These are phyloP conservation scores for Phialemonium atrogriseum DNA, from an alignment of 2,329 filamentous ascomycete species.

Conservation along the genomic window DNA sequence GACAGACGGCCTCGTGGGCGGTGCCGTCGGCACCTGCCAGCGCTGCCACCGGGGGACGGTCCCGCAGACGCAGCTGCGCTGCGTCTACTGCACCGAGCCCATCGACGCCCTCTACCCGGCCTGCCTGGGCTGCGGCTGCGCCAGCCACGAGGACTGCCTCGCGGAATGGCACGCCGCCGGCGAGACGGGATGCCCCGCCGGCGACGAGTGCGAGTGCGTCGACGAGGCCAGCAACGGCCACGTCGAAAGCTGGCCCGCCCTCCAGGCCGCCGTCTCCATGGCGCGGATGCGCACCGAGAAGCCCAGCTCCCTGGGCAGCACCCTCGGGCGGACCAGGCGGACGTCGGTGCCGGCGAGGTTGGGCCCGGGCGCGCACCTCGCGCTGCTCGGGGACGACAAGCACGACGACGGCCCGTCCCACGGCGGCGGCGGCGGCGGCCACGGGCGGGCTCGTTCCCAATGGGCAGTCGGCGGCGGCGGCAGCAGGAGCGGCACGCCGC, in stretches of 20 bases:
- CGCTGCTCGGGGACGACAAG: not conserved
- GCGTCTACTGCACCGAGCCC: constrained; percentile 55
- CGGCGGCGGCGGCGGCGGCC: not conserved
- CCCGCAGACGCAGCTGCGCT: constrained; percentile 48
- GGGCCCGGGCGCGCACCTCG: not conserved
- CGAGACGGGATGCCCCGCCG: constrained; percentile 51
- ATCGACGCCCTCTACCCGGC: constrained; percentile 51
- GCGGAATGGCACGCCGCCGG: constrained; percentile 50
- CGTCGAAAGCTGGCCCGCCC: constrained; percentile 53
- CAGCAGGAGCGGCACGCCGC: constrained; percentile 7
- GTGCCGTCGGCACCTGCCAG: constrained; percentile 40
- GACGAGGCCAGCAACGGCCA: constrained; percentile 47
- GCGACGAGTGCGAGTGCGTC: constrained; percentile 56
- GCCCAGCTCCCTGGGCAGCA: constrained; percentile 16
- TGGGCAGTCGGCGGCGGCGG: constrained; percentile 5
- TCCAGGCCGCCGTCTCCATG: constrained; percentile 33
- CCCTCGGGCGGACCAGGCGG: constrained; percentile 6
- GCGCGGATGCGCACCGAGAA: constrained; percentile 19
- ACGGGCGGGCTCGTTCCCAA: not conserved
- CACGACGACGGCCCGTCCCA: not conserved
- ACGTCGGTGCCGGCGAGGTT: constrained; percentile 1
- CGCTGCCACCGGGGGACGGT: constrained; percentile 35
- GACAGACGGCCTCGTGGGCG: constrained; percentile 26
- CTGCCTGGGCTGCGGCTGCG: constrained; percentile 56
- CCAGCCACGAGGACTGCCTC: constrained; percentile 50